A percentile compares a stretch with the other conserved stretches of the same genome.
Evolutionary conservation across 2,329 filamentous ascomycete genomes (phyloP).

Genomic region (Ilyonectria sp.): DNA sequence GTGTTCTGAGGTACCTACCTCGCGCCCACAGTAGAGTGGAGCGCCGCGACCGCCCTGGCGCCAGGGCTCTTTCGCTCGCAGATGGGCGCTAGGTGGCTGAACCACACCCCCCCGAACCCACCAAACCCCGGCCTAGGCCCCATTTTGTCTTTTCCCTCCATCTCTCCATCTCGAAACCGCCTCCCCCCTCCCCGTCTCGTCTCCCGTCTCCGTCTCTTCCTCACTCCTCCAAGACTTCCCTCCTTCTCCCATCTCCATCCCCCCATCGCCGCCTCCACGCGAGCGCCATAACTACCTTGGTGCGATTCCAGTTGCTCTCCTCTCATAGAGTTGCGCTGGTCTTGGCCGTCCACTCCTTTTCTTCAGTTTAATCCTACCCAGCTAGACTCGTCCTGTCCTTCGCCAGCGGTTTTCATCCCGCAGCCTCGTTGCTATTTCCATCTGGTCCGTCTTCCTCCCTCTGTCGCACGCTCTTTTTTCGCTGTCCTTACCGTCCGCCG

Average conservation of each 20-base stretch:
- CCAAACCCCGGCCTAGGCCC: constrained; percentile 35
- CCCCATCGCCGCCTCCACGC: constrained; percentile 43
- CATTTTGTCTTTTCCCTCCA: constrained; percentile 45
- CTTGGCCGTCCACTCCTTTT: constrained; percentile 73
- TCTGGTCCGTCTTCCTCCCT: constrained; percentile 41
- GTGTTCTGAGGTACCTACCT: constrained; percentile 26
- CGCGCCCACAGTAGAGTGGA: constrained; percentile 19
- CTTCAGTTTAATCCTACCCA: constrained; percentile 47
- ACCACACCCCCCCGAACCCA: constrained; percentile 37
- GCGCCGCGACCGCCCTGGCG: constrained; percentile 39
- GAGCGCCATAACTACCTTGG: constrained; percentile 58
- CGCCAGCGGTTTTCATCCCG: constrained; percentile 36
- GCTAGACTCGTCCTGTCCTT: constrained; percentile 46
- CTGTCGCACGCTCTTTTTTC: not conserved
- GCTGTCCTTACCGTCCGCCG: not conserved
- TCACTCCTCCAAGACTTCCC: constrained; percentile 45
- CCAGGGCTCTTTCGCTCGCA: constrained; percentile 38
- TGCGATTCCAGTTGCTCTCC: constrained; percentile 71
- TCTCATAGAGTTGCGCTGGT: constrained; percentile 68
- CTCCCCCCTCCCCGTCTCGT: constrained; percentile 44
- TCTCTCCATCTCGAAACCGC: constrained; percentile 49
- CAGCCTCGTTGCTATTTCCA: constrained; percentile 36
- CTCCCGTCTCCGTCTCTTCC: constrained; percentile 43
- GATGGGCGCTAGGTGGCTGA: constrained; percentile 45
- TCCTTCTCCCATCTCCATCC: constrained; percentile 37